Percentiles rank a stretch among this genome's conserved stretches.
Conservation (phyloP, 495 filamentous ascomycete genomes). For the Rhypophila decipiens region DNA sequence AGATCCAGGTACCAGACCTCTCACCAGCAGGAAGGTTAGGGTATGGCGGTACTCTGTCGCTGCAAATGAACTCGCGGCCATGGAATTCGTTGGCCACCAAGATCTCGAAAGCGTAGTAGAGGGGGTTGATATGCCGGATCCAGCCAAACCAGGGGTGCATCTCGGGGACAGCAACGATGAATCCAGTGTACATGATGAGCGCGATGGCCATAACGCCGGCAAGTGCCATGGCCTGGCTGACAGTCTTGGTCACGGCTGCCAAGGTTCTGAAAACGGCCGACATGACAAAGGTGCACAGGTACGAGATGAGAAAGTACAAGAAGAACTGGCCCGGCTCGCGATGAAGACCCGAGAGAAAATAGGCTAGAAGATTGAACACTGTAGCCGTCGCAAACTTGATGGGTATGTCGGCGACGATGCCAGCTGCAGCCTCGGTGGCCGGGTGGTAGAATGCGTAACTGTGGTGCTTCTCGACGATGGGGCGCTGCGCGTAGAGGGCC, state of each 20-base stretch:
- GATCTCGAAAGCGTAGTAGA: slow-evolving; percentile 71
- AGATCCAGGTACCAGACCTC: not conserved
- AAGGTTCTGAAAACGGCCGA: slow-evolving; percentile 59
- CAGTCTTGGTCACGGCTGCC: slow-evolving; percentile 58
- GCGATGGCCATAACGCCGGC: slow-evolving; percentile 63
- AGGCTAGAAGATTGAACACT: slow-evolving; percentile 51
- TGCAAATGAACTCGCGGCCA: slow-evolving; percentile 37
- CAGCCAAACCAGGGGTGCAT: slow-evolving; percentile 82
- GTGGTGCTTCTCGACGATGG: slow-evolving; percentile 60
- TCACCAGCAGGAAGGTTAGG: slow-evolving; percentile 12
- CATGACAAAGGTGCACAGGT: slow-evolving; percentile 52
- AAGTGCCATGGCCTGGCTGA: slow-evolving; percentile 67
- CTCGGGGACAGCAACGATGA: slow-evolving; percentile 61
- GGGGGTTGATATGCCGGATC: slow-evolving; percentile 75
- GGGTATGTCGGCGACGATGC: slow-evolving; percentile 54
- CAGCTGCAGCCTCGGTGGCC: slow-evolving; percentile 51
- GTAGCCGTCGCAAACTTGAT: slow-evolving; percentile 45
- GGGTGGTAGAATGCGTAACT: slow-evolving; percentile 63
- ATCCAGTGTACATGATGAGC: slow-evolving; percentile 77
- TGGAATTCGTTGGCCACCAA: slow-evolving; percentile 69
- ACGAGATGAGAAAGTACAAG: slow-evolving; percentile 53
- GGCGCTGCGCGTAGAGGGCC: slow-evolving; percentile 51
- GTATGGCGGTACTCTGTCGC: slow-evolving; percentile 38
- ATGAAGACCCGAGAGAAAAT: slow-evolving; percentile 52
- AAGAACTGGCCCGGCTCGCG: slow-evolving; percentile 54